Conservation (phyloP, 2,329 filamentous ascomycete species). For the Corniculantispora saksenae region DNA sequence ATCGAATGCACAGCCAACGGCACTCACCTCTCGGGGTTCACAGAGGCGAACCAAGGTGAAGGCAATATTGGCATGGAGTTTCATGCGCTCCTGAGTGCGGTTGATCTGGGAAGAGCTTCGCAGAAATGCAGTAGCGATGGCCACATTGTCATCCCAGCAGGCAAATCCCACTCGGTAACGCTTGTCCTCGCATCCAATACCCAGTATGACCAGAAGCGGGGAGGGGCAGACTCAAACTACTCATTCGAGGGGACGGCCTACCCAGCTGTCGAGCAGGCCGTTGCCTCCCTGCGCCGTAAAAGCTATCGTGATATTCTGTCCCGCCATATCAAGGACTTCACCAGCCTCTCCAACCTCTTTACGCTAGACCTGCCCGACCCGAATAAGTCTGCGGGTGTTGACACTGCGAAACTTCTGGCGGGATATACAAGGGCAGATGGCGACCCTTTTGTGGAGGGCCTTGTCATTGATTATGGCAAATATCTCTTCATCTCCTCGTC, state of each 20-base stretch:
- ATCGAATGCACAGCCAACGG: constrained; percentile 12
- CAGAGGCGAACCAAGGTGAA: constrained; percentile 14
- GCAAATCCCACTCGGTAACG: not conserved
- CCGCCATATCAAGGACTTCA: constrained; percentile 44
- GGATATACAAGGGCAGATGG: not conserved
- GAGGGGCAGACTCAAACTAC: not conserved
- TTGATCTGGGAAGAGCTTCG: not conserved
- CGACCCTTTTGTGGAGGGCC: constrained; percentile 2
- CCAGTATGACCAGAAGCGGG: constrained; percentile 1
- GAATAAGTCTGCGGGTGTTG: constrained; percentile 38
- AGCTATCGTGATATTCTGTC: not conserved
- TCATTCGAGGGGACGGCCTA: not conserved
- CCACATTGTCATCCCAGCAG: not conserved
- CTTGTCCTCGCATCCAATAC: not conserved
- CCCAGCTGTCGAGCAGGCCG: not conserved
- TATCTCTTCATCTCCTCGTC: constrained; percentile 51
- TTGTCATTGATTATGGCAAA: constrained; percentile 8
- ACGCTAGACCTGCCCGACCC: constrained; percentile 47
- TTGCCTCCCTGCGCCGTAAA: not conserved
- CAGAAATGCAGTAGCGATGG: not conserved
- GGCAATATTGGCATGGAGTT: constrained; percentile 22
- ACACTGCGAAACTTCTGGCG: constrained; percentile 32
- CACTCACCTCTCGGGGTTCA: constrained; percentile 17
- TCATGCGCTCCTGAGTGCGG: constrained; percentile 12
- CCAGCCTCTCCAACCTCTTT: constrained; percentile 40